Base-by-base conservation (phyloP, 164 flowering plant genomes). In the Vitis rotundifolia region DNA sequence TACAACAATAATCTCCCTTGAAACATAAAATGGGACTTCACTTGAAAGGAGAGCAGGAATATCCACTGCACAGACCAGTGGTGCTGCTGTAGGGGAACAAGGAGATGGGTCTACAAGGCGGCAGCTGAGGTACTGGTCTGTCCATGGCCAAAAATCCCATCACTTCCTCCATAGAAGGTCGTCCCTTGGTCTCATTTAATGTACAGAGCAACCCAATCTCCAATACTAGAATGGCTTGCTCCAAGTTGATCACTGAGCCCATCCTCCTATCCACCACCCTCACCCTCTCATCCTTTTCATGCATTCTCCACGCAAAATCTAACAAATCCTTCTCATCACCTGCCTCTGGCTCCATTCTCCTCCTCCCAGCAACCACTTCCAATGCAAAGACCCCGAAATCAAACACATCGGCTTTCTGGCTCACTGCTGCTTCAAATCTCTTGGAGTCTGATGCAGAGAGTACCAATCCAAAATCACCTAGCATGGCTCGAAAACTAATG, bases 131-230 rank as follows among this genome's bases (percentile, higher is more conserved):
- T 52, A 82, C 48, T 3, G 77, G 69, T 19, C 19, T 74, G n/a
- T 80, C 84, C 19, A 64, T 13, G 47, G 59, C 71, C 68, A 86
- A 56, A 55, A 73, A 77, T 69, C 68, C 79, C 29, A 78, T 80
- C 57, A 86, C 82, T 10, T 83, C 78, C 64, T 78, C 83, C 88
- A 86, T 86, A 1, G 22, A 50, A 2, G 88, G 90, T 75, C 86
- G 54, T 7, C 75, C 81, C 47, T 74, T 83, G 19, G 60, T 70
- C 63, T 83, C 88, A 49, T 77, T 79, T 67, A 84, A 55, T 0
- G 85, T 86, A 56, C 88, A 84, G n/a, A 84, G 74, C 80, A 84
- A 66, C 67, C 83, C 90, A 26, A 84, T 73, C 37, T 84, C 84
- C 66, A 81, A 15, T 49, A 77, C 70, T 49, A 70, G 57, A 14